Evolutionary conservation across 2,329 filamentous ascomycete species (phyloP).

Genomic region (Pyricularia pennisetigena): DNA sequence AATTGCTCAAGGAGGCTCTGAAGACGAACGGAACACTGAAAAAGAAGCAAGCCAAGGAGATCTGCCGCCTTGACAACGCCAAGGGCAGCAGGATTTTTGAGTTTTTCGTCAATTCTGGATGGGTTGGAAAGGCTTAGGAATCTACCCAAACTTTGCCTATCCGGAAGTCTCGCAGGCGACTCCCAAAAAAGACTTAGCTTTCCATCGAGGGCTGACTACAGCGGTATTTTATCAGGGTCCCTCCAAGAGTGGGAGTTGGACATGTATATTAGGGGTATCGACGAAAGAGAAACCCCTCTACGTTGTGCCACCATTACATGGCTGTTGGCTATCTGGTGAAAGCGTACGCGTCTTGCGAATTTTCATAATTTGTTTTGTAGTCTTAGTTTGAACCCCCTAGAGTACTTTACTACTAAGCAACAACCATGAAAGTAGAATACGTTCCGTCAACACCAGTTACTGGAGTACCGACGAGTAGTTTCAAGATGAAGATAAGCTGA

Average conservation of each 20-base stretch:
- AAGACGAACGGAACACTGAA: conserved; percentile 82
- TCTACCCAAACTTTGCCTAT: background rate
- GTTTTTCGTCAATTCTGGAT: conserved; percentile 87
- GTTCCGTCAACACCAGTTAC: background rate
- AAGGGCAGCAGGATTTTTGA: conserved; percentile 86
- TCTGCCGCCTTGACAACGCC: conserved; percentile 72
- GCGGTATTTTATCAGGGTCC: background rate
- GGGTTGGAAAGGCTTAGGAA: conserved; percentile 70
- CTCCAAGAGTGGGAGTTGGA: background rate
- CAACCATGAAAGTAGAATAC: background rate
- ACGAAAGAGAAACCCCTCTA: background rate
- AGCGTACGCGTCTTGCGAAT: background rate
- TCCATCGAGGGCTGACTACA: background rate
- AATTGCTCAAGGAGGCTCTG: conserved; percentile 80
- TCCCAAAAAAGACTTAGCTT: background rate
- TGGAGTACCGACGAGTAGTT: background rate
- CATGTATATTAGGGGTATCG: background rate
- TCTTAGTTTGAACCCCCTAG: background rate
- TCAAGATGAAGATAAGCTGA: background rate
- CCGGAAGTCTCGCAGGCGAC: background rate
- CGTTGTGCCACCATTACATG: background rate
- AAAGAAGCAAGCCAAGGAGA: conserved; percentile 86
- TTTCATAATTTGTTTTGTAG: background rate
- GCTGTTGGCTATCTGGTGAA: background rate
- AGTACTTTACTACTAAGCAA: background rate